Base-by-base conservation (phyloP, 495 filamentous ascomycete genomes). In the Aspergillus ostianus region DNA sequence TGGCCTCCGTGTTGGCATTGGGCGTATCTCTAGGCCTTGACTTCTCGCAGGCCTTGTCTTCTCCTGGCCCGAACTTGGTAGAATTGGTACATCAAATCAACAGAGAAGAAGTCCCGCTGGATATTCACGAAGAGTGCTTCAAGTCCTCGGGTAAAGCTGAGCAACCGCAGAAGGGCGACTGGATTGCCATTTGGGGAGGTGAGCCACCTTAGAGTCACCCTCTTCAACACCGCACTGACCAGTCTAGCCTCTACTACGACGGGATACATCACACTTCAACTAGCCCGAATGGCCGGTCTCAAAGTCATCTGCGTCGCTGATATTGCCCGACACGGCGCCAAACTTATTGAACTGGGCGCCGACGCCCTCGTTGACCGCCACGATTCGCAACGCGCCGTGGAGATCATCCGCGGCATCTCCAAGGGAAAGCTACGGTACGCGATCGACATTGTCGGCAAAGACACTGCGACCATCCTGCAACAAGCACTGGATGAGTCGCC, bases 171-270 rank as follows among this genome's bases (percentile, higher is more conserved):
- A 46, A 60, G 9, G 85, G 83, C 0, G 86, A 89, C 29, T 90
- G 86, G 86, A 67, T 90, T 56, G 84, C 80, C 12, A 82, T 89
- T 15, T 90, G 87, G 87, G 87, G 86, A 63, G 87, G 85, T 81
- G 75, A 70, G 78, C 52, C 8, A 29, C 15, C 36, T 23, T 53
- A 49, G 7, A 8, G 45, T 45, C 30, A 15, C 53, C 3, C 13
- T 29, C 29, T 52, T 47, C 9, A 23, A 26, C 21, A 7, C n/a
- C 4, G 8, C 20, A 55, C 41, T 20, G 60, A 55, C 27, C 46
- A 58, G 30, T 61, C 41, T 1, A 84, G 83, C 81, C 18, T 86
- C 84, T 1, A 87, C 85, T 44, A 87, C 81, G 2, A 86, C 84
- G 4, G 87, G 85, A 0, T 77, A 80, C 51, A 69, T 84, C 27